A percentile compares a stretch with the other conserved stretches of the same genome.
These are phyloP conservation scores for Picea glauca DNA, from an alignment of 75 land plant species.

Conservation along the genomic window DNA sequence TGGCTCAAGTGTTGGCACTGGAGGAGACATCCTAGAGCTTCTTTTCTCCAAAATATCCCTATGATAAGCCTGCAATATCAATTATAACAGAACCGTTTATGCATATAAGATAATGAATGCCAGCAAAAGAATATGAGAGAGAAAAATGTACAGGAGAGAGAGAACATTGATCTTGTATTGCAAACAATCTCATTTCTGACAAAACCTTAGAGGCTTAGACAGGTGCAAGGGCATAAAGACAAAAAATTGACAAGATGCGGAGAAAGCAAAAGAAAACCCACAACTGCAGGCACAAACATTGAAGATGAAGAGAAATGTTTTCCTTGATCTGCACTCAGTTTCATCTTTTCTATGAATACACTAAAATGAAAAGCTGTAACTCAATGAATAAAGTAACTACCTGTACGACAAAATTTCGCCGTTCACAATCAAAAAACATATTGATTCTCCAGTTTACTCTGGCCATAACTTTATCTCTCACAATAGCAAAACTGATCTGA, in stretches of 20 bases:
- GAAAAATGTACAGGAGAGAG: background rate
- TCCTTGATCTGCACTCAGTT: background rate
- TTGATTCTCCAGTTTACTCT: slow-evolving; percentile 57
- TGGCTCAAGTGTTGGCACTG: slow-evolving; percentile 1
- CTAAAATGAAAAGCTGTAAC: background rate
- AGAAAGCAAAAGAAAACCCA: background rate
- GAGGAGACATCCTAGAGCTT: background rate
- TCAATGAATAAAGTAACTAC: slow-evolving; percentile 19
- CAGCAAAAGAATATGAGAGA: background rate
- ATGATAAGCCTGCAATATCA: slow-evolving; percentile 28
- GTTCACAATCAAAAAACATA: slow-evolving; percentile 96
- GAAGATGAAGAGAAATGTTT: background rate
- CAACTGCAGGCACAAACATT: background rate
- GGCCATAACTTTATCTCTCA: slow-evolving; percentile 76
- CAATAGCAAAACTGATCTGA: slow-evolving; percentile 90
- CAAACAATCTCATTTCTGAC: background rate
- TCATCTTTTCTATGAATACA: no score
- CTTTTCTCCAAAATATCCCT: slow-evolving; percentile 27
- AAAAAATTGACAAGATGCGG: background rate
- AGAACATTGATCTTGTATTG: background rate
- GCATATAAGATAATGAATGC: background rate
- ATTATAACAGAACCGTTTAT: background rate
- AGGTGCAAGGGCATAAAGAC: background rate
- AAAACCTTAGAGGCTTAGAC: background rate
- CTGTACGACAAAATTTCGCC: slow-evolving; percentile 97